Conservation (phyloP, 1,284 basidiomycete genomes). For the Ceratobasidium theobromae region DNA sequence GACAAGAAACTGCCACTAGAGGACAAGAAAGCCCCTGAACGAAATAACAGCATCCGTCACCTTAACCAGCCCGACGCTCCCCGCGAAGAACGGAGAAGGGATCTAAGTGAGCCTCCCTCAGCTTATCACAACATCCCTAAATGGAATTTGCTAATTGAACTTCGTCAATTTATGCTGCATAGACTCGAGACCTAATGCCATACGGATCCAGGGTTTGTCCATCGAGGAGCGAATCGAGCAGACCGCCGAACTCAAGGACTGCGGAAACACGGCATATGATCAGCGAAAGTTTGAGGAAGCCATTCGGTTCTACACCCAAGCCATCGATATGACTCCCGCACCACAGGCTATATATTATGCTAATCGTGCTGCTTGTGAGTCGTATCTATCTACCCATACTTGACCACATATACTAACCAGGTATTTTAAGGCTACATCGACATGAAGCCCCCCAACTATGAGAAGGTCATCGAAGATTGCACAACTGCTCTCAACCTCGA, state of each 20-base stretch:
- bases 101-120: background rate
- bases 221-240: conserved; percentile 70
- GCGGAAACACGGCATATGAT: conserved; percentile 89
- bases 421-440: conserved; percentile 78
- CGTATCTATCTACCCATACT: background rate
- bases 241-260: conserved; percentile 81
- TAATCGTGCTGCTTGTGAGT: conserved; percentile 95
- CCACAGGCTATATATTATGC: conserved; percentile 95
- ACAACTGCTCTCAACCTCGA: conserved; percentile 87
- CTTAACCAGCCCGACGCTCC: conserved; percentile 58
- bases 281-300: conserved; percentile 76
- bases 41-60: conserved; percentile 42
- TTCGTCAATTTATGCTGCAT: conserved; percentile 38
- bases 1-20: conserved; percentile 62
- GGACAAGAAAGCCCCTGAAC: conserved; percentile 46
- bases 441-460: conserved; percentile 79
- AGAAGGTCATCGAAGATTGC: conserved; percentile 89
- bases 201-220: conserved; percentile 53
- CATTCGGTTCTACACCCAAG: conserved; percentile 85
- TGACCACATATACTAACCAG: background rate
- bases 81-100: conserved; percentile 62
- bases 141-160: conserved; percentile 1
- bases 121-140: background rate
- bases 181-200: conserved; percentile 51
- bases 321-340: conserved; percentile 81